phyloP scores from a whole-genome alignment of 495 filamentous ascomycete genomes.

The Podospora appendiculata region DNA sequence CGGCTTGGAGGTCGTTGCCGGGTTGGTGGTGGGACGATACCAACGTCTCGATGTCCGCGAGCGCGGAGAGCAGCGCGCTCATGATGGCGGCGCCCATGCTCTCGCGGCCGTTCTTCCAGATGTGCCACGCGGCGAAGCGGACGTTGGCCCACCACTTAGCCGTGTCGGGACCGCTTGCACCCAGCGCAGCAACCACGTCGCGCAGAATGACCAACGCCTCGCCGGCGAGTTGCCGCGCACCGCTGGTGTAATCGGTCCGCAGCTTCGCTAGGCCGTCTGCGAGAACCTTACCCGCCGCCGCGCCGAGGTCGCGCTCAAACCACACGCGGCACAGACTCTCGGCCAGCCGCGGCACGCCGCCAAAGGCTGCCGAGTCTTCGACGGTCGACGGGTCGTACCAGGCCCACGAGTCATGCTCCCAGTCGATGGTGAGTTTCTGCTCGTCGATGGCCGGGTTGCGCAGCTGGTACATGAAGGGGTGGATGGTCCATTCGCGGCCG shows the following conservation, averaged over 20 bases:
- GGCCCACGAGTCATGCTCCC: constrained; percentile 53
- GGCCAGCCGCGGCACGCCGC: constrained; percentile 47
- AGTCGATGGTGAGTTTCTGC: constrained; percentile 45
- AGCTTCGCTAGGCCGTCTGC: constrained; percentile 37
- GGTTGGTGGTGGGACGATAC: neutral
- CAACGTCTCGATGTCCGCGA: constrained; percentile 22
- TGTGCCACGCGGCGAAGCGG: constrained; percentile 54
- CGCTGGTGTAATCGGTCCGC: constrained; percentile 46
- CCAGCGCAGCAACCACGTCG: constrained; percentile 26
- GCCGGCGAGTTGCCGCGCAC: constrained; percentile 47
- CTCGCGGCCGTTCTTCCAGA: constrained; percentile 54
- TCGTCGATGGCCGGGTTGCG: constrained; percentile 24
- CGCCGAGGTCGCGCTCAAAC: constrained; percentile 42
- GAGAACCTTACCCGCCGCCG: constrained; percentile 33
- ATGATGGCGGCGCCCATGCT: constrained; percentile 57
- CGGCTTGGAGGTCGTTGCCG: neutral
- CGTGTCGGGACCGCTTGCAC: neutral
- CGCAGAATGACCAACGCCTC: constrained; percentile 40
- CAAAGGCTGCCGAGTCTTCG: constrained; percentile 26
- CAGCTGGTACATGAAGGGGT: constrained; percentile 54
- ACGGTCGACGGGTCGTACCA: constrained; percentile 48
- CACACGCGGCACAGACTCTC: constrained; percentile 51
- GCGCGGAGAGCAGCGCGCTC: constrained; percentile 38
- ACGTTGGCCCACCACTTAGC: constrained; percentile 45
- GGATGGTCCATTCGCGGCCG: constrained; percentile 52